Evolutionary conservation across 2,329 filamentous ascomycete genomes (phyloP), one percentile per base, ranked within the genome.

Genomic region (Fusarium sp.): DNA sequence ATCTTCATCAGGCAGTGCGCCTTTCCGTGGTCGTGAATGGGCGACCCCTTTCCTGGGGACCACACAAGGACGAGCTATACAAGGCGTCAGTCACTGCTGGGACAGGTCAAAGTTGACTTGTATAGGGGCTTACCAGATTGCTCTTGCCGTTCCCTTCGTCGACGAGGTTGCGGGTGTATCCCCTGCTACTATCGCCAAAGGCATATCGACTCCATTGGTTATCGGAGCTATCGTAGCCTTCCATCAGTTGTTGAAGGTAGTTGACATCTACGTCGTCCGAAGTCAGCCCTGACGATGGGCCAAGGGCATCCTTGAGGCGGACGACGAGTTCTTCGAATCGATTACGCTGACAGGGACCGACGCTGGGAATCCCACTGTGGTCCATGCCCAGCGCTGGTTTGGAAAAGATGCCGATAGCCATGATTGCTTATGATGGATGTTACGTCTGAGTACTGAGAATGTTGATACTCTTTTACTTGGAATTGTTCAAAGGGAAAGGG

Each of bases 1-100:
- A 95, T 90, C 84, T 91, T 97, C 93, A 97, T 97, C 74, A 97
- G 84, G 81, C 94, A 98, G 79, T 97, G 94, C 41, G 94, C 93
- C 67, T 95, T 93, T 77, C 91, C 91, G 80, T 94, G 92, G 79
- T 98, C 94, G 78, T 98, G 94, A 77, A 98, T 94, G 13, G 92
- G 91, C 74, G 92, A 95, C 40, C 88, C 88, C 81, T 93, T 93
- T 54, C 92, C 92, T 1, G 94, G 94, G 18, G 90, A 91, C 94
- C 94, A 98, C 41, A 97, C 94, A 43, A 97, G 88, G 49, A 97
- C 88, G 67, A 97, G 87, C 92, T 95, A 78, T 58, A 40, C 58
- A 58, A 55, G 51, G 40, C 32, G 62, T 76, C 62, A 78, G 70
- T 49, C 34, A 45, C 34, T 22, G 46, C 46, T 20, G 46, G n/a